Conservation (phyloP, 2,329 filamentous ascomycete genomes). For the Aspergillus ruber region DNA sequence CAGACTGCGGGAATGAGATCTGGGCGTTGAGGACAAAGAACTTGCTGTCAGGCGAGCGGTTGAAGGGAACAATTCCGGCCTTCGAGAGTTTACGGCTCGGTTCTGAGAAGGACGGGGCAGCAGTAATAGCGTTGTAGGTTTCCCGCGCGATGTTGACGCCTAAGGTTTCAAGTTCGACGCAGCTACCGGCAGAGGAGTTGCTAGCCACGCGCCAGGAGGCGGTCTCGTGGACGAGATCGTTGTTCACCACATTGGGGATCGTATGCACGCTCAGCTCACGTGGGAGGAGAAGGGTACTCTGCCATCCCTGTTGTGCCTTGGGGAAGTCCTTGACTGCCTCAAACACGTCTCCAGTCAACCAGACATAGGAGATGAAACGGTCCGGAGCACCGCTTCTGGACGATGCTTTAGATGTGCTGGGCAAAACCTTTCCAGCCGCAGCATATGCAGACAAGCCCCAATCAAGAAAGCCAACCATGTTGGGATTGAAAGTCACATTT, state of each 20-base stretch:
- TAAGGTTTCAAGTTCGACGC: slow-evolving; percentile 9
- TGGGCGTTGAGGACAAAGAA: slow-evolving; percentile 9
- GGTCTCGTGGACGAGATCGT: slow-evolving; percentile 5
- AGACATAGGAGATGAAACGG: slow-evolving; percentile 12
- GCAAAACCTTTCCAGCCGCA: slow-evolving; percentile 12
- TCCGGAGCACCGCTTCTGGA: slow-evolving; percentile 10
- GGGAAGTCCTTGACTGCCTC: slow-evolving; percentile 9
- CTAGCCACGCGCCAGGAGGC: slow-evolving; percentile 6
- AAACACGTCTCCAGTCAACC: slow-evolving; percentile 12
- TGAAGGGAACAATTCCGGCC: slow-evolving; percentile 3
- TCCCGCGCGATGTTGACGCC: slow-evolving; percentile 14
- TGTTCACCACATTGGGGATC: slow-evolving; percentile 11
- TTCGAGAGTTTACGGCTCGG: slow-evolving; percentile 1
- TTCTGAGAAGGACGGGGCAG: slow-evolving; percentile 2
- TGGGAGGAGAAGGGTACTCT: slow-evolving; percentile 8
- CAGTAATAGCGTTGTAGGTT: slow-evolving; percentile 8
- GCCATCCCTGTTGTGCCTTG: slow-evolving; percentile 11
- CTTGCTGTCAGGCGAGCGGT: slow-evolving; percentile 4
- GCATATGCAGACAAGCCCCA: slow-evolving; percentile 13
- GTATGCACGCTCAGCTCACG: slow-evolving; percentile 9
- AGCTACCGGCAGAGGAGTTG: not conserved
- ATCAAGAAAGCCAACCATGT: slow-evolving; percentile 15
- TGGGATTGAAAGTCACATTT: slow-evolving; percentile 8
- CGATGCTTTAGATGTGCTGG: slow-evolving; percentile 8
- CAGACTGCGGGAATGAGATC: slow-evolving; percentile 6